Evolutionary conservation across 2,329 filamentous ascomycete genomes (phyloP), one percentile per base, ranked within the genome.

Genomic region (Sphaceloma murrayae): DNA sequence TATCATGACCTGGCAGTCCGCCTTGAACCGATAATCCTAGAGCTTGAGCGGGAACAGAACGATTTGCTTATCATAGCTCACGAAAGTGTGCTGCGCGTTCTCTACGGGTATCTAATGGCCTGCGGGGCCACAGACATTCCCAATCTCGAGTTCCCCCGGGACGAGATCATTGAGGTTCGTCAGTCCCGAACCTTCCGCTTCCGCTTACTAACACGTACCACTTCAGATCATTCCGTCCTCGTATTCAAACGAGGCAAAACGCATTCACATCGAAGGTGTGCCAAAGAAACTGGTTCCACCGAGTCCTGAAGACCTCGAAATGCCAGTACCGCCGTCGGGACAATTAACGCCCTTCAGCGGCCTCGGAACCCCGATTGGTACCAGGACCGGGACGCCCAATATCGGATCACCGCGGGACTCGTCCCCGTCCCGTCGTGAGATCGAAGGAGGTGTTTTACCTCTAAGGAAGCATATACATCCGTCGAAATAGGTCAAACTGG

Each of bases 1-100:
- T 98, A 98, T 63, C 91, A 98, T 61, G 91, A 98, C 58, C 78
- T 98, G 32, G 91, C 91, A n/a, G 91, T 98, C 48, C 85, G 91
- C 16, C 78, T 98, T 34, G 91, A 98, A 61, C 93, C 91, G 30
- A 94, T 98, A 57, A 98, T 98, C 58, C 76, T 98, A 21, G 91
- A 98, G 62, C 75, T 98, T 10, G 91, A 98, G 67, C 81, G 91
- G 32, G 91, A 98, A 66, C 85, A 95, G 56, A 94, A 93, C 53
- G 91, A 98, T 60, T 74, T 98, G n/a, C 75, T 98, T 43, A 95
- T 98, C 58, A 95, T 98, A 53, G 91, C 91, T 1, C 91, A 98
- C 62, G 91, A 98, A 63, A 94, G 86, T 42, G 91, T 98, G n/a
- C 74, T 98, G 34, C 84, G 91, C 32, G 91, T 98, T 17, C 74